Base-by-base conservation (phyloP, 2,329 filamentous ascomycete genomes). In the Periconia digitata region DNA sequence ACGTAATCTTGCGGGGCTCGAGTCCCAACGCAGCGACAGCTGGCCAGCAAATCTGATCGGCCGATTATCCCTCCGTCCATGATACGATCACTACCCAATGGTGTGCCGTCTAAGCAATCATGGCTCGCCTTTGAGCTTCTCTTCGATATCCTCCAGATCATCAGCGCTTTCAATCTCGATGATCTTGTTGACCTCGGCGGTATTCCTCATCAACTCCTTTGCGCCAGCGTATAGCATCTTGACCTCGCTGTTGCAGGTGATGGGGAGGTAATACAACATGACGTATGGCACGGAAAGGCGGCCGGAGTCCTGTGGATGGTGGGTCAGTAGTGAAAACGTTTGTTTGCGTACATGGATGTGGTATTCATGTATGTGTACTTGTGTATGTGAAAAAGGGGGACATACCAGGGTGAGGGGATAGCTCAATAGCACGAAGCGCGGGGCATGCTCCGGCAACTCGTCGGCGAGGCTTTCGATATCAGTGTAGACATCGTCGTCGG, bases 201-300 rank as follows among this genome's bases (percentile, higher is more conserved):
- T 95, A 67, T 90, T 95, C 56, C 92, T 85, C 87, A 97, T 91
- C 71, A 97, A 74, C 76, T 99, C 94, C 74, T 96, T 96, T 37
- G 94, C 94, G 34, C 92, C 89, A 23, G 94, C 94, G 71, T 97
- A 99, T 68, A 94, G 77, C 94, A 97, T 97, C 59, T 90, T 85
- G 66, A 88, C 78, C 66, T 92, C 89, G 58, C 81, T 84, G 70
- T 95, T 96, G 75, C 90, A 94, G 41, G 92, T 96, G 43, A 86
- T 87, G 7, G 94, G 94, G 18, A 97, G 84, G 75, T 96, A 97
- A 78, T 95, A 96, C 18, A 99, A 76, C 69, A 97, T 83, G 40
- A 96, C 90, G 70, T 99, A 99, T 8, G 94, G 94, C 3, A 96
- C 91, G 5, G 90, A 88, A 37, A 91, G 72, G 22, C 94, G 85